Percentiles rank a stretch among this genome's conserved stretches.
phyloP scores from a whole-genome alignment of 2,329 filamentous ascomycete species.

The Aureobasidium mangrovei region DNA sequence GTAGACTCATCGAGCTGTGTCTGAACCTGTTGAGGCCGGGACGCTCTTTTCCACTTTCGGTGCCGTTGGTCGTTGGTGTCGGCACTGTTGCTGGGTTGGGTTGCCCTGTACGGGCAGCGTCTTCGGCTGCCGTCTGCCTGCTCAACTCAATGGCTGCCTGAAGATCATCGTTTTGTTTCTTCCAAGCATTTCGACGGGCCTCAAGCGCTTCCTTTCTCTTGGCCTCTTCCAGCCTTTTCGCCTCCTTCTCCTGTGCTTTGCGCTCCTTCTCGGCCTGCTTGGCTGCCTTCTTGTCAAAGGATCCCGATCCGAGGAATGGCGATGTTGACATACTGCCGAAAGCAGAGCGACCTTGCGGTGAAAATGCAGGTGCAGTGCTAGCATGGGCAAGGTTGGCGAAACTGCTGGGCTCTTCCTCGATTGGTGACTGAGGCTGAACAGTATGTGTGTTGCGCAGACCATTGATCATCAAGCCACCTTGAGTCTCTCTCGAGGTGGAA shows the following conservation, averaged over 20 bases:
- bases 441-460: constrained; percentile 26
- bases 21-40: constrained; percentile 41
- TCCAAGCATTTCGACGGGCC: constrained; percentile 46
- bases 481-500: constrained; percentile 20
- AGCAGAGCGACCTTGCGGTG: constrained; percentile 9
- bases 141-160: constrained; percentile 57
- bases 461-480: constrained; percentile 23
- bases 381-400: constrained; percentile 57
- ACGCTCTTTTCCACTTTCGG: constrained; percentile 16
- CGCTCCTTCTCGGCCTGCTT: constrained; percentile 50
- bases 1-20: constrained; percentile 66
- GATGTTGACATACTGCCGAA: not conserved
- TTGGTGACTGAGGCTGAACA: constrained; percentile 30
- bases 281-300: constrained; percentile 59
- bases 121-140: constrained; percentile 52
- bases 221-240: constrained; percentile 39
- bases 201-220: constrained; percentile 26
- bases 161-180: constrained; percentile 54
- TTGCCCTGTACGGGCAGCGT: constrained; percentile 21
- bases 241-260: constrained; percentile 50
- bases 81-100: not conserved
- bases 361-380: constrained; percentile 48
- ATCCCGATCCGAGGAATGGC: constrained; percentile 29
- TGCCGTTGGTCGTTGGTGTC: constrained; percentile 10
- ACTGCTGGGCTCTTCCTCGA: constrained; percentile 36